Conservation (phyloP, 2,329 filamentous ascomycete species). For the Dactylellina leptospora region DNA sequence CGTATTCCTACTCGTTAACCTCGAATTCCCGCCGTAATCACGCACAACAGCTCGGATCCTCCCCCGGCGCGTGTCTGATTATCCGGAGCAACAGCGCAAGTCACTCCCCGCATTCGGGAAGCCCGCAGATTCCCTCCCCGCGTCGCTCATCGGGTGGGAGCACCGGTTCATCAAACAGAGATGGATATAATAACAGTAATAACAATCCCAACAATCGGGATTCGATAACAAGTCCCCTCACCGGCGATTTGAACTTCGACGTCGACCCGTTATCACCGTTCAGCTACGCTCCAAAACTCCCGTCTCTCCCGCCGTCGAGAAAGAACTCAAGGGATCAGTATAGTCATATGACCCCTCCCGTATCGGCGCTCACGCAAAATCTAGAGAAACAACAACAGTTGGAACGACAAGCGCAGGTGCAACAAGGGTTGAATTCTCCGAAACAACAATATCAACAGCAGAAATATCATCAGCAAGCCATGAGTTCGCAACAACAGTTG, state of each 20-base stretch:
- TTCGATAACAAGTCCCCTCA: conserved; percentile 2
- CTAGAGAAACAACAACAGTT: conserved; percentile 28
- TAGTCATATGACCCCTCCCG: conserved; percentile 25
- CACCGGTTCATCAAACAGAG: background rate
- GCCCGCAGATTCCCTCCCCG: conserved; percentile 14
- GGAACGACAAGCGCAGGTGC: background rate
- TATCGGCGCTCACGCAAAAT: conserved; percentile 24
- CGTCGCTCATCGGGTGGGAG: background rate
- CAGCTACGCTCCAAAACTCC: conserved; percentile 25
- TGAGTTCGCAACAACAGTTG: background rate
- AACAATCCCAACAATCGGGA: background rate
- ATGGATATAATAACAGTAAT: background rate
- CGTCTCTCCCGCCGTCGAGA: conserved; percentile 20
- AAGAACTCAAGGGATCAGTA: conserved; percentile 45
- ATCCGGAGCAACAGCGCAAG: conserved; percentile 35
- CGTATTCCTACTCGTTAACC: conserved; percentile 41
- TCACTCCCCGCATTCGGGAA: conserved; percentile 31
- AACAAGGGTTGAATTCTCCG: background rate
- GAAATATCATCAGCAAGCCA: background rate
- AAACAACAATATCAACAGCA: background rate
- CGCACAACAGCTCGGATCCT: conserved; percentile 15
- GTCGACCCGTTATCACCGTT: conserved; percentile 45
- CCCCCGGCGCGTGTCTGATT: conserved; percentile 36
- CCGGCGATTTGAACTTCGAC: conserved; percentile 48
- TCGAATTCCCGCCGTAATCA: conserved; percentile 1